A percentile compares a stretch with the other conserved stretches of the same genome.
Evolutionary conservation across 1,284 basidiomycete genomes (phyloP).

Genomic region (Ceratobasidium sp.): DNA sequence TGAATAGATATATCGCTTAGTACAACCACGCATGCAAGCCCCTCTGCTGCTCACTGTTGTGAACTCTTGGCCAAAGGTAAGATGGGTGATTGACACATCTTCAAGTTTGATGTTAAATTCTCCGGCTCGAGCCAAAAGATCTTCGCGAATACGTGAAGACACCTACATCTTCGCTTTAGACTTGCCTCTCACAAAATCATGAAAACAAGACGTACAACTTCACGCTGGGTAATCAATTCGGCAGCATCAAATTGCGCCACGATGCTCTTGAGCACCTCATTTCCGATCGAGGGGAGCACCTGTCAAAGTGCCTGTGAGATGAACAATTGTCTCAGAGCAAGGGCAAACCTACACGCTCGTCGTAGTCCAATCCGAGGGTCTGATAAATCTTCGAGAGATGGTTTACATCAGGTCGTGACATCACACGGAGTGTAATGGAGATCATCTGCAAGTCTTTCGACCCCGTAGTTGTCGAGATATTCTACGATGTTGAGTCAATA

Average conservation of each 20-base stretch:
- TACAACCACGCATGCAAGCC: conserved; percentile 33
- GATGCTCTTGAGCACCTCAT: conserved; percentile 97
- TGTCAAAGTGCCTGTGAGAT: neutral
- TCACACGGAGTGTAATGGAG: conserved; percentile 92
- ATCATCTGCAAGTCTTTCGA: conserved; percentile 99
- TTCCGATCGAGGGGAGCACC: conserved; percentile 85
- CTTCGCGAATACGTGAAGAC: conserved; percentile 91
- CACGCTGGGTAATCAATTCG: conserved; percentile 90
- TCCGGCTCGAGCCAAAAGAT: conserved; percentile 89
- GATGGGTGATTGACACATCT: conserved; percentile 94
- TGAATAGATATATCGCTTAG: conserved; percentile 43
- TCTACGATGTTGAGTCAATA: conserved; percentile 58
- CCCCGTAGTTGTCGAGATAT: conserved; percentile 96
- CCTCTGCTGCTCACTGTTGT: conserved; percentile 8
- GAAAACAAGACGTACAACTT: conserved; percentile 64
- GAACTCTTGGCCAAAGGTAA: conserved; percentile 55
- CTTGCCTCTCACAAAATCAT: neutral
- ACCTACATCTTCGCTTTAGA: conserved; percentile 58
- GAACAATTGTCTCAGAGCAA: neutral
- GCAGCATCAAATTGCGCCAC: conserved; percentile 99
- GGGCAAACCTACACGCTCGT: conserved; percentile 79
- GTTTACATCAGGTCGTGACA: conserved; percentile 89
- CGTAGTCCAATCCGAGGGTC: conserved; percentile 93
- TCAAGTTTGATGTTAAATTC: conserved; percentile 97
- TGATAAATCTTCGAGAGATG: conserved; percentile 96